Evolutionary conservation across 2,329 filamentous ascomycete species (phyloP).

Genomic region (Aspergillus jensenii): DNA sequence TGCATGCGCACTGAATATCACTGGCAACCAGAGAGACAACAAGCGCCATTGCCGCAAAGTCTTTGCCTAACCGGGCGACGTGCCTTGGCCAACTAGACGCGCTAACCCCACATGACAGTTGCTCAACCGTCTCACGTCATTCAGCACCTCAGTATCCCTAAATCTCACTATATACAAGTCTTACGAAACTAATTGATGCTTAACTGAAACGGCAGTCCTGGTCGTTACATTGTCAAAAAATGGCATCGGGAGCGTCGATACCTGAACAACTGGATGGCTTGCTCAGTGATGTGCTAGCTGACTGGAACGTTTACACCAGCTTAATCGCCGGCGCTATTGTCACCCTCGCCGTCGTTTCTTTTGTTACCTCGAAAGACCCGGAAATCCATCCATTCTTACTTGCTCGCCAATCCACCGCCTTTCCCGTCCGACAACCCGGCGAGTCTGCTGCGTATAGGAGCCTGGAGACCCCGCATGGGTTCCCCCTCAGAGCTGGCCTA

Average conservation of each 20-base stretch:
- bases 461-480: conserved; percentile 81
- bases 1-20: conserved; percentile 7
- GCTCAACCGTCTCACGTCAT: conserved; percentile 18
- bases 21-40: conserved; percentile 18
- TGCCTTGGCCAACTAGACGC: not conserved
- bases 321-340: conserved; percentile 66
- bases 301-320: conserved; percentile 83
- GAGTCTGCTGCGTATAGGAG: conserved; percentile 85
- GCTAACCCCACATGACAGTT: conserved; percentile 18
- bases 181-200: not conserved
- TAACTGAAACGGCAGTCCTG: not conserved
- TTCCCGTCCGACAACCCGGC: conserved; percentile 75
- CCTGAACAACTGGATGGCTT: conserved; percentile 70
- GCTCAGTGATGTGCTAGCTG: conserved; percentile 67
- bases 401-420: conserved; percentile 75
- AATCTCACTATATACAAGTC: not conserved
- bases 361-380: conserved; percentile 72
- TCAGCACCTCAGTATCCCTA: not conserved
- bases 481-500: conserved; percentile 72
- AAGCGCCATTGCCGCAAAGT: conserved; percentile 21
- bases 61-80: conserved; percentile 16
- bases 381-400: conserved; percentile 92
- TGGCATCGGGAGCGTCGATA: conserved; percentile 50
- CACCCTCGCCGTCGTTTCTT: conserved; percentile 67
- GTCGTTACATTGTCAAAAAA: conserved; percentile 18